A percentile compares a stretch with the other conserved stretches of the same genome.
phyloP scores from a whole-genome alignment of 192 early-diverging fungal species.

The Entomortierella parvispora region DNA sequence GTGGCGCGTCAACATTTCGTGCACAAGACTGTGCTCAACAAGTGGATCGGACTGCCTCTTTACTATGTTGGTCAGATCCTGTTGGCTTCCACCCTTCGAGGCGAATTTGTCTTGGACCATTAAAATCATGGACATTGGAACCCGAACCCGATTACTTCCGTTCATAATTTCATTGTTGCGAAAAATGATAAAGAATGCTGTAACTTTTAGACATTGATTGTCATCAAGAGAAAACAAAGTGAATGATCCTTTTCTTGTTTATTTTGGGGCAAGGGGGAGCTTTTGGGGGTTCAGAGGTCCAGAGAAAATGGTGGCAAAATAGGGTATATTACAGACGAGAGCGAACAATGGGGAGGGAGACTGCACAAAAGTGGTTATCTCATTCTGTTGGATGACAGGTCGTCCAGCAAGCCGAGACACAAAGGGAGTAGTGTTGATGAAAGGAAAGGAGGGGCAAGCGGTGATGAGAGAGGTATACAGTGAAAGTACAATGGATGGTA shows the following conservation, averaged over 20 bases:
- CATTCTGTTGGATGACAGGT: too few relatives aligned
- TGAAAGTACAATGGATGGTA: too few relatives aligned
- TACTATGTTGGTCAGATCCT: slow-evolving; percentile 44
- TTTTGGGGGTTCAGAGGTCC: background rate
- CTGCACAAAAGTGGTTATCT: background rate
- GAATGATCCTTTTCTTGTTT: background rate
- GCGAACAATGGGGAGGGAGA: background rate
- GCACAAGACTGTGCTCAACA: slow-evolving; percentile 40
- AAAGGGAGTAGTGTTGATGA: too few relatives aligned
- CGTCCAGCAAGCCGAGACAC: background rate
- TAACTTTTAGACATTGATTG: too few relatives aligned
- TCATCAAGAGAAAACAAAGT: background rate
- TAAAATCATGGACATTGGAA: too few relatives aligned
- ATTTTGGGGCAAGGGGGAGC: too few relatives aligned
- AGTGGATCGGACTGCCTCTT: slow-evolving; percentile 46
- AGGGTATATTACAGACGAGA: slow-evolving; percentile 2
- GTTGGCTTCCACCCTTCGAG: slow-evolving; percentile 40
- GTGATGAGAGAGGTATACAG: too few relatives aligned
- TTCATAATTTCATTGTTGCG: too few relatives aligned
- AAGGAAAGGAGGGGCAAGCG: too few relatives aligned
- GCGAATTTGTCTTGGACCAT: slow-evolving; percentile 10
- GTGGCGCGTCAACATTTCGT: slow-evolving; percentile 42
- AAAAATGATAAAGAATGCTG: too few relatives aligned
- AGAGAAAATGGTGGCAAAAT: background rate
- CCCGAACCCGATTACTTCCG: too few relatives aligned